Percentiles rank a stretch among this genome's conserved stretches.
Conservation (phyloP, 768 basidiomycete genomes). For the Tricholoma matsutake region DNA sequence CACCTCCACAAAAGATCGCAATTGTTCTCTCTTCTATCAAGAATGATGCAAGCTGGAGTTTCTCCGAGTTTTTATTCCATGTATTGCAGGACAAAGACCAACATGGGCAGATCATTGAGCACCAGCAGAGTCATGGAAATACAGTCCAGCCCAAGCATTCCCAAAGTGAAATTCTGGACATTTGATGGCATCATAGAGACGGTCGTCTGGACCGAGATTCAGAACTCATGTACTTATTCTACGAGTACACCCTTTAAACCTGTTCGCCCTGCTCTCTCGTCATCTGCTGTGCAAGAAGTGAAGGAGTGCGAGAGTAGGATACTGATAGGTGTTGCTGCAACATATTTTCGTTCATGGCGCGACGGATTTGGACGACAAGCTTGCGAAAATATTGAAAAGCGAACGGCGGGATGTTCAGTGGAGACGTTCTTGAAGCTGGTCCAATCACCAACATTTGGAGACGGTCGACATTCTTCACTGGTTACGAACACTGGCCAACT, state of each 20-base stretch:
- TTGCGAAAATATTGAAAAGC: neutral
- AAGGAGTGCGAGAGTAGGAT: neutral
- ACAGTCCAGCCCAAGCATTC: neutral
- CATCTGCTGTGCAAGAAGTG: no score
- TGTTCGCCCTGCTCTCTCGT: no score
- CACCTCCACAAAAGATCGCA: neutral
- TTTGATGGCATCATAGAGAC: neutral
- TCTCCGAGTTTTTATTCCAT: neutral
- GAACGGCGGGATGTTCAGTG: neutral
- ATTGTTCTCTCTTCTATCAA: neutral
- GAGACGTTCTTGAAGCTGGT: neutral
- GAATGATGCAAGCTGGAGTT: neutral
- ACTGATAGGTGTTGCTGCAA: neutral
- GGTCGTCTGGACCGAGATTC: neutral
- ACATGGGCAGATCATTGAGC: neutral
- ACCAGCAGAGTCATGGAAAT: neutral
- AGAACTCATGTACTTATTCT: no score
- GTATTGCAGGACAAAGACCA: neutral
- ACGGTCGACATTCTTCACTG: neutral
- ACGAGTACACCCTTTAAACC: neutral
- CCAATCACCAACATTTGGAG: neutral
- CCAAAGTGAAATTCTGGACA: neutral
- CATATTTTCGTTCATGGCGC: neutral
- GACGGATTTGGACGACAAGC: neutral
- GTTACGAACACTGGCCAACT: neutral